Base-by-base conservation (phyloP, 441 rosid genomes). In the Manihot esculenta region DNA sequence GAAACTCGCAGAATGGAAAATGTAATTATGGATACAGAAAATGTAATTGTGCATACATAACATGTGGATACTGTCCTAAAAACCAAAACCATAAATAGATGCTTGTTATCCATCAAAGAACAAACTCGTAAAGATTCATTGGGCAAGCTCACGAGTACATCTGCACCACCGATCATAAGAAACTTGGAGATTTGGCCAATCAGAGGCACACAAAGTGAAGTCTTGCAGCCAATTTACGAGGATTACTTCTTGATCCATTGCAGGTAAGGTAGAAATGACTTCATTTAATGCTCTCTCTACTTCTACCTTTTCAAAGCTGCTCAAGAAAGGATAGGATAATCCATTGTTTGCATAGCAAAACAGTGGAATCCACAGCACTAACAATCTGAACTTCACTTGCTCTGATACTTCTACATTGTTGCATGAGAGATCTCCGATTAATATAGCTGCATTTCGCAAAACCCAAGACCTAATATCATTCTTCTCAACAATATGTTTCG, bases 111-210 rank as follows among this genome's bases (percentile, higher is more conserved):
- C 35, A 30, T 30, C 2, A 35, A 35, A 35, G 41, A 3, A 35
- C 3, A 35, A 2, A 35, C 35, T 30, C 35, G 5, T 35, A 35
- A 3, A 33, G n/a, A 72, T 3, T 38, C 51, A 72, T 13, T 68
- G 17, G 33, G 78, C 72, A 49, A 84, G 79, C 33, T 81, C 70
- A 69, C 94, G 91, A 70, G 89, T 84, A 23, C 72, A 78, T 27
- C 78, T 83, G 78, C 93, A 92, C 96, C 96, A 92, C 8, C 90
- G 93, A 58, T 92, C 87, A 38, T 87, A 88, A 41, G 89, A 71
- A 12, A 42, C 69, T 53, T 84, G 85, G 42, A 90, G 94, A 76
- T 92, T 85, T 0, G 96, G 96, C 94, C 97, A 92, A 54, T 90
- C 92, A 3, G 96, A 86, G 56, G 88, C 66, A 0, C 89, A 81